phyloP scores from a whole-genome alignment of 2,329 filamentous ascomycete genomes.

The Huntiella abstrusa region DNA sequence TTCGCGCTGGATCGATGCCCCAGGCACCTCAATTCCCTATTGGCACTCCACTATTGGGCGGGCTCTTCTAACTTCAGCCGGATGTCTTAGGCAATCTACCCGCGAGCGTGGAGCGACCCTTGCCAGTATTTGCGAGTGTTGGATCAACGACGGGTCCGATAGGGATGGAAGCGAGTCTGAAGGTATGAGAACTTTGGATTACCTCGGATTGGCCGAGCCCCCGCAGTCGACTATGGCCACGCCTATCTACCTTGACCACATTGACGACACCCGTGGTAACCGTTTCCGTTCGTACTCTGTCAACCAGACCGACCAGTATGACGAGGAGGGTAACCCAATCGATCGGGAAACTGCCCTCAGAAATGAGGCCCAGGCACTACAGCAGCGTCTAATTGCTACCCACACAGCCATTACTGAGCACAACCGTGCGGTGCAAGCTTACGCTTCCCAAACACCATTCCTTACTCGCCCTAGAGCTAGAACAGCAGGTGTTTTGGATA shows the following conservation, averaged over 20 bases:
- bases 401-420: conserved; percentile 67
- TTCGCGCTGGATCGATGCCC: conserved; percentile 86
- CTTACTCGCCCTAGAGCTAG: conserved; percentile 64
- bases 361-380: conserved; percentile 38
- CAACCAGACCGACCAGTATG: conserved; percentile 95
- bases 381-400: conserved; percentile 44
- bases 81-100: conserved; percentile 45
- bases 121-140: conserved; percentile 63
- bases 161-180: conserved; percentile 76
- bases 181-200: conserved; percentile 80
- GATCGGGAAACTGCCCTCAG: conserved; percentile 33
- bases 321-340: conserved; percentile 69
- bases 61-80: conserved; percentile 78
- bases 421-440: conserved; percentile 83
- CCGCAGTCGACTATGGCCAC: conserved; percentile 66
- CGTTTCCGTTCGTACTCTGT: conserved; percentile 95
- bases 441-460: conserved; percentile 64
- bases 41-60: conserved; percentile 48
- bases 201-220: conserved; percentile 84
- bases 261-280: conserved; percentile 61
- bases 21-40: conserved; percentile 51
- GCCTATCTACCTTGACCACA: conserved; percentile 49
- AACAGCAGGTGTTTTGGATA: conserved; percentile 81
- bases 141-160: conserved; percentile 74
- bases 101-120: conserved; percentile 76